These are phyloP conservation scores for Leishmania arabica DNA, from an alignment of 208 protist species.

Conservation along the genomic window DNA sequence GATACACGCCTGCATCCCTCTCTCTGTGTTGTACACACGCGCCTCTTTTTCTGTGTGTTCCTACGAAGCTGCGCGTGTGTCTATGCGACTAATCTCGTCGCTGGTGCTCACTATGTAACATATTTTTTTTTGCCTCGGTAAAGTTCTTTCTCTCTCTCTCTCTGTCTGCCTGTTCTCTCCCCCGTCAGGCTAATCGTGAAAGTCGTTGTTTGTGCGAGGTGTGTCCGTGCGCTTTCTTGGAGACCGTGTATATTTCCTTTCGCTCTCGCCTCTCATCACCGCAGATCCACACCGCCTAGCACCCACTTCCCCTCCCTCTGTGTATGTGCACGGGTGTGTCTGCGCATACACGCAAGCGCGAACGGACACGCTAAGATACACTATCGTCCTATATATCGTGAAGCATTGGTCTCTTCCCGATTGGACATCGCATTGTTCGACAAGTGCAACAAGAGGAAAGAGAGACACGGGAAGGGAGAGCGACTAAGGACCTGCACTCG, in stretches of 20 bases:
- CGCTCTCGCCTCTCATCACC: neutral
- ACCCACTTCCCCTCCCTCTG: neutral
- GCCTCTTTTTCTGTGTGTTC: neutral
- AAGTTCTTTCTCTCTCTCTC: neutral
- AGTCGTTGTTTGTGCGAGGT: neutral
- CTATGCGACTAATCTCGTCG: neutral
- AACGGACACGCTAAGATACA: no score
- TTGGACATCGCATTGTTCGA: neutral
- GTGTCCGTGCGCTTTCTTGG: neutral
- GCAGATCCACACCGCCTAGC: neutral
- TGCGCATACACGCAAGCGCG: neutral
- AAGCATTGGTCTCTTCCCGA: neutral
- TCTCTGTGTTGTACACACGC: neutral
- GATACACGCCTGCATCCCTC: neutral
- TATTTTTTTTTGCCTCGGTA: neutral
- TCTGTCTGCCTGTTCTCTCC: neutral
- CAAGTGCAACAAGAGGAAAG: neutral
- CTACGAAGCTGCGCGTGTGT: neutral
- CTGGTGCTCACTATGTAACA: neutral
- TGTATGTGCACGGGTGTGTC: neutral
- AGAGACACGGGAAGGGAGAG: no score
- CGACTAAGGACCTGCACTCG: no score
- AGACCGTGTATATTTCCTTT: neutral
- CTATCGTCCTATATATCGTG: neutral
- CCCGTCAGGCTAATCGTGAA: neutral